Conservation (phyloP, 352 stramenopile species). For the Globisporangium middletonii region DNA sequence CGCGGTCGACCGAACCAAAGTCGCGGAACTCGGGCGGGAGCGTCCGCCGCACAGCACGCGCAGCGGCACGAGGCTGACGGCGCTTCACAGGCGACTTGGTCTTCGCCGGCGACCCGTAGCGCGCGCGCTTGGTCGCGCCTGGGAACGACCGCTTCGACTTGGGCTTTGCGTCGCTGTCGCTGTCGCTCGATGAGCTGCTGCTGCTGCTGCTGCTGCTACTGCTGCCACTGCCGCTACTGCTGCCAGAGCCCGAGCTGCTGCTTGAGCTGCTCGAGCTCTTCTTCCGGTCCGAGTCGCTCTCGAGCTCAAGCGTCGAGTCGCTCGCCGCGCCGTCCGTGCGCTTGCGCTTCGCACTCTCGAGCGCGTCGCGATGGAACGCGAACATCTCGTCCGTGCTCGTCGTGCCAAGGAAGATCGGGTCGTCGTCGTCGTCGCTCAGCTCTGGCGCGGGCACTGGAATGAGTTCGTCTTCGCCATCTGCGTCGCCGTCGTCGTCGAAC, state of each 20-base stretch:
- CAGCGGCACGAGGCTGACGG: neutral
- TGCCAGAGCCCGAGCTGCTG: constrained; percentile 6
- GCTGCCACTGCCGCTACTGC: constrained; percentile 14
- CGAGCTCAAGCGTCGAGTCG: constrained; percentile 23
- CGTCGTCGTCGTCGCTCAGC: constrained; percentile 7
- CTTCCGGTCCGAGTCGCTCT: constrained; percentile 6
- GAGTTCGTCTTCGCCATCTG: constrained; percentile 5
- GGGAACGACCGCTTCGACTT: neutral
- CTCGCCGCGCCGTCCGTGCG: constrained; percentile 17
- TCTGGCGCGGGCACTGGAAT: constrained; percentile 8
- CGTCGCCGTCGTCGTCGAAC: constrained; percentile 9
- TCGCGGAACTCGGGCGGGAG: constrained; percentile 33
- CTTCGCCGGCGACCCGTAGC: neutral
- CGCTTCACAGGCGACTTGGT: neutral
- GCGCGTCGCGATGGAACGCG: neutral
- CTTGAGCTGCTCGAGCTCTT: constrained; percentile 17
- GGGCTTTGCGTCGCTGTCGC: constrained; percentile 9
- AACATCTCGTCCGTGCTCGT: constrained; percentile 1
- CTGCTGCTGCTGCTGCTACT: constrained; percentile 12
- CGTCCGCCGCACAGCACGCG: constrained; percentile 17
- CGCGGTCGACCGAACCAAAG: constrained; percentile 33
- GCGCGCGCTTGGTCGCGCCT: too few relatives aligned
- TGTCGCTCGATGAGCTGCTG: constrained; percentile 17
- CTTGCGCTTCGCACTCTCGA: constrained; percentile 6
- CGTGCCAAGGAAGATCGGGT: constrained; percentile 9